Evolutionary conservation across 169 alveolate species (phyloP), one percentile per base, ranked within the genome.

Genomic region (Plasmodium falciparum): DNA sequence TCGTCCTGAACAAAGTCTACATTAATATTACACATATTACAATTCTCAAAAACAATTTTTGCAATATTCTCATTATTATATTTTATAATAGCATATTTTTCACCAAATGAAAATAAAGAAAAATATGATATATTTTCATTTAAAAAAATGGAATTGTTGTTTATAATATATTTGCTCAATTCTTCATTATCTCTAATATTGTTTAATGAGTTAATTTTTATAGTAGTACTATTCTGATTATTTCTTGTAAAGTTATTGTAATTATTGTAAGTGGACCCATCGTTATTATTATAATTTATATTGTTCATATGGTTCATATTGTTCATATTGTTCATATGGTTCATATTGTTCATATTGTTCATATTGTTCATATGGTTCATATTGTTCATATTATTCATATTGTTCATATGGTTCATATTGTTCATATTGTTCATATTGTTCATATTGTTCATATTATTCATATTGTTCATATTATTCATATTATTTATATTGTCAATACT

Each of bases 1-100:
- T 83, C 91, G 11, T 83, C 91, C n/a, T 67, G 91, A 3, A 83
- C 91, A 54, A 83, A 83, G 13, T 83, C 91, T 26, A 45, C 91
- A 33, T 69, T 67, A 43, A 83, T 83, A 29, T 58, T 69, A 12
- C 20, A 83, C 73, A 83, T 67, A 24, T 3, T 11, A 65, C 91
- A 83, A 45, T 83, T 83, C 17, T 69, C 54, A 24, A 83, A 67
- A 12, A 83, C 91, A 20, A 54, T 83, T 33, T 72, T 54, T 26
- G 91, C 91, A 15, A 70, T 59, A 45, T 69, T 83, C 20, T 83
- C 74, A 47, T 67, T 83, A 17, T 8, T 56, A 29, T 83, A 83
- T 58, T 83, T 83, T 13, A 83, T 83, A 26, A 83, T 83, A 15
- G 91, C 91, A 58, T 83, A 83, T 29, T 61, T 83, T 26, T 83